Conservation (phyloP, 148 eudicot genomes). For the Cornus suecica region DNA sequence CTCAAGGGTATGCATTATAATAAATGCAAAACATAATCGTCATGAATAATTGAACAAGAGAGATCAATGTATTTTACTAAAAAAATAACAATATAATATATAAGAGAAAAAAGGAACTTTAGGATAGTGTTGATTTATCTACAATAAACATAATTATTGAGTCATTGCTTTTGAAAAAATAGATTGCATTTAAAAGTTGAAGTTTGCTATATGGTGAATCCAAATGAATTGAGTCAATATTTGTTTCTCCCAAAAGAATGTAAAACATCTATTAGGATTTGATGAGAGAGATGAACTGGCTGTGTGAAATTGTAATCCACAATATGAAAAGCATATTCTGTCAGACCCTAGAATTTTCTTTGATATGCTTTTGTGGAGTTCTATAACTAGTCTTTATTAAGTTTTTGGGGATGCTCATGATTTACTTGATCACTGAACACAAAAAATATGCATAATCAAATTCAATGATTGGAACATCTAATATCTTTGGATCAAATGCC, state of each 20-base stretch:
- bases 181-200: no score
- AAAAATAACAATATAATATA: no score
- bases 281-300: neutral
- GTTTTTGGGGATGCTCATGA: constrained; percentile 23
- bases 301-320: neutral
- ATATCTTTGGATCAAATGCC: constrained; percentile 28
- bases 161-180: no score
- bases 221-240: neutral
- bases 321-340: constrained; percentile 10
- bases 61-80: no score
- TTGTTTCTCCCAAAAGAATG: neutral
- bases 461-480: constrained; percentile 26
- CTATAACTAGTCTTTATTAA: constrained; percentile 8
- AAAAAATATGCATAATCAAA: constrained; percentile 13
- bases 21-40: no score
- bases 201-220: neutral
- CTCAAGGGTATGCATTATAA: no score
- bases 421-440: constrained; percentile 19
- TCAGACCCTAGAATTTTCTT: constrained; percentile 16
- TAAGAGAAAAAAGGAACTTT: no score
- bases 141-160: no score
- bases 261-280: neutral
- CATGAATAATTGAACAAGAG: no score
- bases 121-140: no score
- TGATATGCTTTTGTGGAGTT: constrained; percentile 17